phyloP scores from a whole-genome alignment of 331 rosid genomes.

The Dryas integrifolia region DNA sequence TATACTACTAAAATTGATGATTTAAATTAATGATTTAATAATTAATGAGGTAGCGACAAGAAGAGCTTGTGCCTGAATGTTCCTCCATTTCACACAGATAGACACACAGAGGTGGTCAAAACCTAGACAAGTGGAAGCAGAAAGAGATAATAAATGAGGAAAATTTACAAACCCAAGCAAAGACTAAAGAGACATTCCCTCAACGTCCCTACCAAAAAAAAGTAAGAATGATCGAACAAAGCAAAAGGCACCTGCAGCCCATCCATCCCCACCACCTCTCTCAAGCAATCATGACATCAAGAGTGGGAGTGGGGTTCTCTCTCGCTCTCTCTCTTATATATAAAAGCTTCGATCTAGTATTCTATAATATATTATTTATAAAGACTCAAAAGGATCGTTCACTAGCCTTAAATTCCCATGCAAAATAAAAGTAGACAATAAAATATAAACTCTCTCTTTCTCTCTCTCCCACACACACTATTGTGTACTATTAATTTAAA shows the following conservation, averaged over 20 bases:
- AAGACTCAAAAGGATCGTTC: constrained; percentile 36
- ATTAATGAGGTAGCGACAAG: constrained; percentile 8
- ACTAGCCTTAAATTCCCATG: constrained; percentile 44
- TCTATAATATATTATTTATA: too few relatives aligned
- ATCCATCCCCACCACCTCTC: constrained; percentile 38
- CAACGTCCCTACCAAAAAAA: constrained; percentile 36
- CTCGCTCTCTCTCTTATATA: background rate
- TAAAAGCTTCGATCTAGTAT: constrained; percentile 24
- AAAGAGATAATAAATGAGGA: constrained; percentile 22
- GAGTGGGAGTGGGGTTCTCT: constrained; percentile 54
- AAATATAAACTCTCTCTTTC: constrained; percentile 4
- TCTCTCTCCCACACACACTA: background rate
- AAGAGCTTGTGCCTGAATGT: constrained; percentile 22
- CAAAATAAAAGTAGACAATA: constrained; percentile 35
- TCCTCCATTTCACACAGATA: constrained; percentile 24
- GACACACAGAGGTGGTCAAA: constrained; percentile 30
- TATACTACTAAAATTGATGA: too few relatives aligned
- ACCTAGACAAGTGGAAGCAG: constrained; percentile 41
- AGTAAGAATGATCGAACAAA: constrained; percentile 31
- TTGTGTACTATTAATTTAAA: background rate
- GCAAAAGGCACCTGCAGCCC: constrained; percentile 27
- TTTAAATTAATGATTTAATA: background rate
- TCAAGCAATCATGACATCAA: constrained; percentile 54
- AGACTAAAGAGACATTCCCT: constrained; percentile 49
- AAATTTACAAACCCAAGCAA: constrained; percentile 43